Base-by-base conservation (phyloP, 805 yeast genomes). In the Starmerella vitae region DNA sequence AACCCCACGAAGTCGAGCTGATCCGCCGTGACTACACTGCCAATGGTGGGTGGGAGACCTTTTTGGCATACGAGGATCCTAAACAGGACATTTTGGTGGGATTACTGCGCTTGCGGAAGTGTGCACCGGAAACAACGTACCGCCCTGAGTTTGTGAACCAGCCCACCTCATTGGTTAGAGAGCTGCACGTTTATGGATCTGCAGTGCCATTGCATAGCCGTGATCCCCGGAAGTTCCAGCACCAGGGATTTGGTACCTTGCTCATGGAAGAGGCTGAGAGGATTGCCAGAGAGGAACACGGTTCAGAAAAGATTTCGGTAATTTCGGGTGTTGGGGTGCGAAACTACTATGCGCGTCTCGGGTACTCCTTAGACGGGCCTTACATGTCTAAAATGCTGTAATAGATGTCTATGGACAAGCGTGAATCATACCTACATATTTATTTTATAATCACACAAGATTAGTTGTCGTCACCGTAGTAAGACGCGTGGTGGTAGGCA, bases 181-280 rank as follows among this genome's bases (percentile, higher is more conserved):
- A 91, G 59, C 66, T 91, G 48, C 98, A 91, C 54, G 98, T 91
- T 22, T 91, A 91, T 55, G 98, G 98, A 12, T 81, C 94, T 3
- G 98, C 86, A 15, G 98, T 91, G 17, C 97, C 98, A 3, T 63
- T 91, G 42, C 98, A 91, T 59, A 80, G 93, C 3, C 71, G 97
- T 50, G 98, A 91, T 61, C 98, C 98, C 33, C 72, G 94, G 55
- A 91, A 91, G 61, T 91, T 91, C 67, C 98, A 91, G 64, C 98
- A 91, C 65, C 98, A 91, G 67, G 98, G 98, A 17, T 91, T 88
- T 58, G 98, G 98, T 47, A 88, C 98, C 5, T 67, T 91, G 53
- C 63, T 91, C 37, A 91, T 91, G 98, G 97, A 91, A 61, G 98
- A 91, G 61, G 98, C 98, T 3, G 97, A 84, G 53, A 71, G 95